Conservation (phyloP, 129 eudicot genomes). For the Flaveria trinervia region DNA sequence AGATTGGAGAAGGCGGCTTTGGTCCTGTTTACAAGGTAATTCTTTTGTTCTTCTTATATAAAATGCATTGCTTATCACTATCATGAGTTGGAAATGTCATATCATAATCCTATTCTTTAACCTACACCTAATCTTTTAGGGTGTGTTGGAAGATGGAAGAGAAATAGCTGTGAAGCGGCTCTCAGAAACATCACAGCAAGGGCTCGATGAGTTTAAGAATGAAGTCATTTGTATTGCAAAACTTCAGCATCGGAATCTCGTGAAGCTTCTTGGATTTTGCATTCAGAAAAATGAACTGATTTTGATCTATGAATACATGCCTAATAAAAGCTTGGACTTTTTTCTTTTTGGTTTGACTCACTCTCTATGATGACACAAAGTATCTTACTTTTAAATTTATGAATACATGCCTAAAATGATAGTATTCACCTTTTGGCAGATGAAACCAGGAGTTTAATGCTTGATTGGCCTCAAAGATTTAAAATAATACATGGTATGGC, state of each 20-base stretch:
- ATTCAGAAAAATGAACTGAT: not conserved
- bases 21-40: not conserved
- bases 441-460: not conserved
- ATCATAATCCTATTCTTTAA: not conserved
- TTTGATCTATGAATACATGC: not conserved
- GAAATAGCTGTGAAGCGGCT: not conserved
- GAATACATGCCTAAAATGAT: not conserved
- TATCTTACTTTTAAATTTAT: not conserved
- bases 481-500: not conserved
- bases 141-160: not conserved
- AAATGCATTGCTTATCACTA: not conserved
- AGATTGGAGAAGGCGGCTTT: not conserved
- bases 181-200: not conserved
- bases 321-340: not conserved
- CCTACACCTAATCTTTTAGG: not conserved
- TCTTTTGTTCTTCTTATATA: not conserved
- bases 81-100: not conserved
- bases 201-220: not conserved
- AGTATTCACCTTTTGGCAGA: not conserved
- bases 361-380: not conserved
- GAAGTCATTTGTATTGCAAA: conserved; percentile 5
- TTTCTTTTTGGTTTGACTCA: not conserved
- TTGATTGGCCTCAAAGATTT: not conserved
- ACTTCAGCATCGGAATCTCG: conserved; percentile 6
- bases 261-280: not conserved